phyloP scores from a whole-genome alignment of 148 eudicot species.

The Spergularia marina region DNA sequence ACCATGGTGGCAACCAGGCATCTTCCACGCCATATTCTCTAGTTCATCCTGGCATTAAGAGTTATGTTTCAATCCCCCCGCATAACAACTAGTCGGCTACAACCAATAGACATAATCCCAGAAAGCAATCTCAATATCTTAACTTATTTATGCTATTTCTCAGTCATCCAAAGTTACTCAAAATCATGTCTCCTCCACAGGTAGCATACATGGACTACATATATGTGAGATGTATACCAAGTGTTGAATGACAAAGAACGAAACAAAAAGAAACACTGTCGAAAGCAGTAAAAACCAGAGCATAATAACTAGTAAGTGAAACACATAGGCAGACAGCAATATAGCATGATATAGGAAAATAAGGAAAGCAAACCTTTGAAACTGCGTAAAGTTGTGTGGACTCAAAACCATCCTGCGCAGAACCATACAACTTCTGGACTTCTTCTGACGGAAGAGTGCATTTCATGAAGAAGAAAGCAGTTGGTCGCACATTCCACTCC shows the following conservation, averaged over 20 bases:
- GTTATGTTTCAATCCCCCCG: slow-evolving; percentile 14
- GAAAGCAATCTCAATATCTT: background rate
- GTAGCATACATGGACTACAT: background rate
- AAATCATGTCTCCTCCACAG: background rate
- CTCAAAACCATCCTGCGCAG: slow-evolving; percentile 91
- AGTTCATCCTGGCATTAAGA: slow-evolving; percentile 57
- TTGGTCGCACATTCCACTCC: slow-evolving; percentile 80
- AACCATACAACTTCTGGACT: slow-evolving; percentile 63
- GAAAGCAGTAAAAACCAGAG: background rate
- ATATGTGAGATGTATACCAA: background rate
- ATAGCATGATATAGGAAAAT: background rate
- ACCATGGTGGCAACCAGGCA: slow-evolving; percentile 99
- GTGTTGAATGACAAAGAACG: background rate
- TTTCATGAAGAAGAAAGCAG: slow-evolving; percentile 90
- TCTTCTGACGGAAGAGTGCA: slow-evolving; percentile 71
- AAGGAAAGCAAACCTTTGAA: slow-evolving; percentile 50
- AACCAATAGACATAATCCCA: background rate
- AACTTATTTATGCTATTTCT: background rate
- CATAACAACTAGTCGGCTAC: slow-evolving; percentile 1
- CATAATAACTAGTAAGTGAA: background rate
- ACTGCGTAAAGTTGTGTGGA: slow-evolving; percentile 77
- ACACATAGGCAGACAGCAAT: slow-evolving; percentile 7
- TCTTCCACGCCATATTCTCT: slow-evolving; percentile 56
- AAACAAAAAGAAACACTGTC: background rate
- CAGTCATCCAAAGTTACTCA: background rate